Evolutionary conservation across 306 rosid genomes (phyloP).

Genomic region (Hippophae tibetana): DNA sequence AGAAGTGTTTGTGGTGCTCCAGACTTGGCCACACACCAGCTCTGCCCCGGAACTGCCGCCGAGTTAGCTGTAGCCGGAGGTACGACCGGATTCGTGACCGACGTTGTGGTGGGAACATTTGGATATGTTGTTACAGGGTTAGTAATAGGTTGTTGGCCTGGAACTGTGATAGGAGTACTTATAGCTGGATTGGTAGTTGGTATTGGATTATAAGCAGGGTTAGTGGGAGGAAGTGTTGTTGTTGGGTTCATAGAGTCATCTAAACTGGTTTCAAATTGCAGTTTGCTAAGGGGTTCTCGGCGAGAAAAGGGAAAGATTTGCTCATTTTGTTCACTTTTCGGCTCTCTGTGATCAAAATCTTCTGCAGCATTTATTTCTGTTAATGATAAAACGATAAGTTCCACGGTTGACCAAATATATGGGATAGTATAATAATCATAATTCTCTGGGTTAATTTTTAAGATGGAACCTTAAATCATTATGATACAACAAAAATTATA

Average conservation of each 20-base stretch:
- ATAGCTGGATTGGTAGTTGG: slow-evolving; percentile 38
- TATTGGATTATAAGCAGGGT: slow-evolving; percentile 39
- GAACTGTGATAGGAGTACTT: slow-evolving; percentile 12
- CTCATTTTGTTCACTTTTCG: slow-evolving; percentile 31
- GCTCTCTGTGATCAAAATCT: slow-evolving; percentile 34
- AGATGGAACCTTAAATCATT: no score
- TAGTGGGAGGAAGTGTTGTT: slow-evolving; percentile 43
- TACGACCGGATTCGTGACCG: slow-evolving; percentile 37
- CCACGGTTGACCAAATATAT: not conserved
- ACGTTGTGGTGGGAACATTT: slow-evolving; percentile 31
- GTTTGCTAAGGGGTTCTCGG: slow-evolving; percentile 27
- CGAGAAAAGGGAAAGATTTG: slow-evolving; percentile 27
- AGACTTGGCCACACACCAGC: slow-evolving; percentile 80
- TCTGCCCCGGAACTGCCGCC: slow-evolving; percentile 46
- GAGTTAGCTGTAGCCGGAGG: slow-evolving; percentile 50
- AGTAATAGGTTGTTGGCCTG: slow-evolving; percentile 44
- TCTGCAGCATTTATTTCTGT: slow-evolving; percentile 32
- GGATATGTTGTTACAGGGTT: slow-evolving; percentile 69
- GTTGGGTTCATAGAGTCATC: slow-evolving; percentile 35
- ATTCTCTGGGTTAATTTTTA: slow-evolving; percentile 16
- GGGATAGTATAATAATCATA: not conserved
- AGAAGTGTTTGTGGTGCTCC: slow-evolving; percentile 51
- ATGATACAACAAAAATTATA: no score
- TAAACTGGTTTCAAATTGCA: slow-evolving; percentile 29
- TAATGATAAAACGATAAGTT: slow-evolving; percentile 36